Conservation (phyloP, 2,329 filamentous ascomycete species). For the Aspergillus hortae region DNA sequence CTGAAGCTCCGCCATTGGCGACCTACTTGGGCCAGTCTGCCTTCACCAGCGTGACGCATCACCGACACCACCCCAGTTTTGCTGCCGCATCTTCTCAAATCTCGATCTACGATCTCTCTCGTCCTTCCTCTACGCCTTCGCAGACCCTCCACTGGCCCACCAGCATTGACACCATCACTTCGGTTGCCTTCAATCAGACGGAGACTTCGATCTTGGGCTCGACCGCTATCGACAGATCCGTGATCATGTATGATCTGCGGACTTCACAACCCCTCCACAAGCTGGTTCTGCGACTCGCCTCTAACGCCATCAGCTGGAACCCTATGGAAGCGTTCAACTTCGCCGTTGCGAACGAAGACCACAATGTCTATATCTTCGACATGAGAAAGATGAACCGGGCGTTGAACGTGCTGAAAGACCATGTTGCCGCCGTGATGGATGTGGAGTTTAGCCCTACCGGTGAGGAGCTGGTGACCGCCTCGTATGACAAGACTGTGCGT, state of each 20-base stretch:
- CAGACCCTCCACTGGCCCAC: slow-evolving; percentile 86
- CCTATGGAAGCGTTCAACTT: slow-evolving; percentile 97
- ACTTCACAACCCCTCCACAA: slow-evolving; percentile 80
- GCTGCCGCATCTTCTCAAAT: slow-evolving; percentile 73
- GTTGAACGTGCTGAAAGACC: slow-evolving; percentile 84
- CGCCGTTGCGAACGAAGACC: slow-evolving; percentile 88
- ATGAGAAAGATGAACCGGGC: slow-evolving; percentile 87
- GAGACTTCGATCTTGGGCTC: slow-evolving; percentile 90
- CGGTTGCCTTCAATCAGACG: slow-evolving; percentile 85
- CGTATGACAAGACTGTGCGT: slow-evolving; percentile 82
- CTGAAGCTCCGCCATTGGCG: slow-evolving; percentile 67
- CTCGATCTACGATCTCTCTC: slow-evolving; percentile 82
- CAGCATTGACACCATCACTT: slow-evolving; percentile 82
- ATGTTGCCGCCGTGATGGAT: slow-evolving; percentile 91
- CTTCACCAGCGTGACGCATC: slow-evolving; percentile 80
- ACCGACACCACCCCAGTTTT: slow-evolving; percentile 73
- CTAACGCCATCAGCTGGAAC: slow-evolving; percentile 85
- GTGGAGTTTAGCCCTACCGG: slow-evolving; percentile 94
- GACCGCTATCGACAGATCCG: slow-evolving; percentile 75
- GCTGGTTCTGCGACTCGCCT: slow-evolving; percentile 75
- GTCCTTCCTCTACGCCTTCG: slow-evolving; percentile 70
- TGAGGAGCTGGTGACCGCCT: slow-evolving; percentile 86
- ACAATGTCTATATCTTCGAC: slow-evolving; percentile 90
- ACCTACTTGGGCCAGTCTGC: slow-evolving; percentile 81
- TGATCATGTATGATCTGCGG: slow-evolving; percentile 89